A percentile compares a stretch with the other conserved stretches of the same genome.
Evolutionary conservation across 1,284 basidiomycete species (phyloP).

Genomic region (Exobasidium rhododendri): DNA sequence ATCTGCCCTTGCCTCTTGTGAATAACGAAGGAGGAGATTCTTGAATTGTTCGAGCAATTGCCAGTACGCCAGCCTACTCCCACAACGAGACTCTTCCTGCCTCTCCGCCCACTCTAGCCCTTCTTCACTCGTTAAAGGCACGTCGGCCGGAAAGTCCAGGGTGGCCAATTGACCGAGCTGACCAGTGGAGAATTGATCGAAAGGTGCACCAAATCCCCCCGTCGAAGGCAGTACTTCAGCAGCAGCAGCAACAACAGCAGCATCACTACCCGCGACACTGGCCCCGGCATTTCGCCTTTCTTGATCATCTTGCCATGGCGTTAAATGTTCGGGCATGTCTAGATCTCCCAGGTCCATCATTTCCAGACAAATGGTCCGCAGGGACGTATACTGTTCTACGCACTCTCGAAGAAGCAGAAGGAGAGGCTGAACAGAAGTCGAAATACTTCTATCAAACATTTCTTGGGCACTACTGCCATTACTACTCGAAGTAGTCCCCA

Average conservation of each 20-base stretch:
- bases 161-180: background rate
- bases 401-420: background rate
- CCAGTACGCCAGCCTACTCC: background rate
- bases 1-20: background rate
- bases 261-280: too few species aligned
- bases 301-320: background rate
- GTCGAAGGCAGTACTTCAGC: background rate
- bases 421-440: background rate
- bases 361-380: background rate
- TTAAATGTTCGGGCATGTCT: background rate
- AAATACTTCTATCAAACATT: background rate
- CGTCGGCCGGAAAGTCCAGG: slow-evolving; percentile 3
- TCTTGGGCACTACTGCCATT: background rate
- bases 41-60: background rate
- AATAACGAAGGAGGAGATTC: background rate
- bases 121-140: background rate
- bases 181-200: background rate
- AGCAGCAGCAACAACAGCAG: background rate
- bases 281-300: too few species aligned
- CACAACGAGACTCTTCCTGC: background rate
- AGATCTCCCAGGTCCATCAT: background rate
- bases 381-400: background rate
- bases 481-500: background rate
- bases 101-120: background rate
- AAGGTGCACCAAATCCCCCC: slow-evolving; percentile 1